Evolutionary conservation across 106 monocot species (phyloP), one percentile per base, ranked within the genome.

Genomic region (Dendrobium catenatum): DNA sequence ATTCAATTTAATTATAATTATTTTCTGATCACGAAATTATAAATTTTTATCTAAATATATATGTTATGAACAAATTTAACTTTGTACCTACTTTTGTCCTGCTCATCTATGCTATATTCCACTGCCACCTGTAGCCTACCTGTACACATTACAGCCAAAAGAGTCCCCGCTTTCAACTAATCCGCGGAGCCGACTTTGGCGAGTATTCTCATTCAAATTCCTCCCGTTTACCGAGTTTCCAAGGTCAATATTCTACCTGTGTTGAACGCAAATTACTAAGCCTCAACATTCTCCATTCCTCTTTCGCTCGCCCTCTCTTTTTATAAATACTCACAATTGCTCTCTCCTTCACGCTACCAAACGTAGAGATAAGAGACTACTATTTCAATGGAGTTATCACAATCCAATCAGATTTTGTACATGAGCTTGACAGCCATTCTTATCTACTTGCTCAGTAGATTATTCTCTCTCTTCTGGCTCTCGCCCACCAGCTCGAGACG

Each of bases 381-480:
- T 20, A 9, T 20, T 27, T 31, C 72, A 54, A 64, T 81, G 85
- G 78, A 81, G 24, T 78, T 58, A 10, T 7, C 78, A 55, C 70
- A 58, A 77, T 72, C 31, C 55, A 81, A 64, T 77, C 31, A 27
- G 20, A 9, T 27, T 10, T 79, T 47, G 78, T 84, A 13, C 72
- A 16, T 37, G 31, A 22, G 70, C 29, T 70, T 29, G 70, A 16
- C 70, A 0, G 70, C 29, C 10, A 37, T 33, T 37, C 11, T 70
- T 70, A 2, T 70, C 49, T 47, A 49, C 55, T 68, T 84, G 6
- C 46, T 89, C 49, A 47, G 26, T 27, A 16, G 17, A 22, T 42
- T 66, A 70, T 1, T 85, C 72, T 85, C 27, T 9, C 19, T 87
- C 3, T 78, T 83, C 4, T 87, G 83, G 82, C 40, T 90, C 43